Conservation (phyloP, 73 alveolate species). For the Effrenium voratum region DNA sequence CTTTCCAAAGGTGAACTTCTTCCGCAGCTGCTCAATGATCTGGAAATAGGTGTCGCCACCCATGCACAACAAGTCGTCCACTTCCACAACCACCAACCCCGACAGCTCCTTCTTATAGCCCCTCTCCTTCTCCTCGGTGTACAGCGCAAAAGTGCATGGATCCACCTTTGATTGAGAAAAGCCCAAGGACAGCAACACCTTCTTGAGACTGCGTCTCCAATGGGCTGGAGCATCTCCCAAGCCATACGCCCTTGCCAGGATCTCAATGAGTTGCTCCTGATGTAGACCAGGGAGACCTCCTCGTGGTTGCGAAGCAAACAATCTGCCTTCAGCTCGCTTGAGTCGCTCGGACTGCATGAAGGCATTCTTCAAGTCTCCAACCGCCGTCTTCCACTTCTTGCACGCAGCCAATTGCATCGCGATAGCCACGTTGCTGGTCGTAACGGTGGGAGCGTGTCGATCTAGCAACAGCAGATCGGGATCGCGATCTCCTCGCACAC, state of each 20-base stretch:
- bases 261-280: not conserved
- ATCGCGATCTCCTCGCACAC: constrained; percentile 4
- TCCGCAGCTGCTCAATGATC: not conserved
- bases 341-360: not conserved
- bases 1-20: constrained; percentile 24
- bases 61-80: not conserved
- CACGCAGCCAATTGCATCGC: not conserved
- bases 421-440: not conserved
- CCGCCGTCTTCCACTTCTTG: not conserved
- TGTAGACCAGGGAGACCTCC: constrained; percentile 13
- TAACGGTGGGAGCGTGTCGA: constrained; percentile 12
- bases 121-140: not conserved
- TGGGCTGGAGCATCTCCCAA: constrained; percentile 14
- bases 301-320: not conserved
- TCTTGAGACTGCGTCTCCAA: not conserved
- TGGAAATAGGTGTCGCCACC: not conserved
- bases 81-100: constrained; percentile 2
- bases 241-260: not conserved
- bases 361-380: constrained; percentile 28
- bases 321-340: too few relatives aligned
- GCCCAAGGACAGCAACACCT: not conserved
- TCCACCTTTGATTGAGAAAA: not conserved
- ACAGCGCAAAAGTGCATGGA: not conserved
- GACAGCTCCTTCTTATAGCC: too few relatives aligned
- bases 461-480: not conserved